Base-by-base conservation (phyloP, 345 rosid genomes). In the Firmiana major region DNA sequence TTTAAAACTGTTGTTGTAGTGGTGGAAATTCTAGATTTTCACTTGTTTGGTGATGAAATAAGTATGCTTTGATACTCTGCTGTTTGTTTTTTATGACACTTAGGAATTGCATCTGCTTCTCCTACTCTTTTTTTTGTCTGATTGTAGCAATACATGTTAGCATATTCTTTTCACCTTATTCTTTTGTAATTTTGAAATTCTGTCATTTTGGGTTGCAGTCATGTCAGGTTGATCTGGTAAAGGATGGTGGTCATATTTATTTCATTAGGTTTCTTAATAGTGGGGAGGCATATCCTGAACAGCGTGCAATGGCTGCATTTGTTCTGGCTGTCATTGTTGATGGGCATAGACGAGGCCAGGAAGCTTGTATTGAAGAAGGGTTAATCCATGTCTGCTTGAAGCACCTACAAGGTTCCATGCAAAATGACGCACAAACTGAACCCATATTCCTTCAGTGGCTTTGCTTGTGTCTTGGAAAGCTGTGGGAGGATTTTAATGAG, bases 291-390 rank as follows among this genome's bases (percentile, higher is more conserved):
- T 94, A 83, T 83, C 97, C 99, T 62, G 99, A 94, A 82, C 99
- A 97, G 83, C 94, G 98, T 75, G 99, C 99, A 68, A 97, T 97
- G 99, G 98, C 99, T 83, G 98, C 98, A 74, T 97, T 97, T 92
- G 99, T 94, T 80, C 87, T 97, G 89, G 97, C 99, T 75, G 99
- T 94, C 83, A 92, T 97, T 88, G 93, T 97, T 80, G 99, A 97
- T 82, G 97, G 99, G 38, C 98, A 97, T 75, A 86, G 94, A 77
- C 86, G 89, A 83, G 99, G 99, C 81, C 98, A 94, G 85, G 97
- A 92, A 88, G 99, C 97, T 53, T 97, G 99, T 84, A 82, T 90
- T 69, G 94, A 89, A 86, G 91, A 94, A 66, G 89, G 83, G 79
- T 83, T 97, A 77, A 84, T 97, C 82, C 84, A 84, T 83, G 92